Conservation (phyloP, 2,329 filamentous ascomycete species). For the Aspergillus sp. region DNA sequence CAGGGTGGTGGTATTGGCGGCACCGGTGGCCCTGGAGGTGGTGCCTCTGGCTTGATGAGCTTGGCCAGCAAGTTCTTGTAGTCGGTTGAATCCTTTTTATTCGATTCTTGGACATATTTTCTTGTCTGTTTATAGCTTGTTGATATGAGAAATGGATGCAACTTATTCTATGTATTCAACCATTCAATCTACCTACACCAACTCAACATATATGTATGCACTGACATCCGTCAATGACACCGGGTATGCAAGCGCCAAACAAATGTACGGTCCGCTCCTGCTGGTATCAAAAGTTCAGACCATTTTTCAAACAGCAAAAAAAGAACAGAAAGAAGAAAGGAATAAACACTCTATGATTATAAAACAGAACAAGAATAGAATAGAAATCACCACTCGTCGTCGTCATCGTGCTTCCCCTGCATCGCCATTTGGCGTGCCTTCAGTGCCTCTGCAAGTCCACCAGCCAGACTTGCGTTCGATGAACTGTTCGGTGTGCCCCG, state of each 20-base stretch:
- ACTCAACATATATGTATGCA: too few relatives aligned
- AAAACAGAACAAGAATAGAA: slow-evolving; percentile 8
- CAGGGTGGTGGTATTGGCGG: slow-evolving; percentile 51
- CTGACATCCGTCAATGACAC: too few relatives aligned
- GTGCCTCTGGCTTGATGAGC: slow-evolving; percentile 45
- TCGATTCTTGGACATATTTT: too few relatives aligned
- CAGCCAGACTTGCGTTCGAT: slow-evolving; percentile 59
- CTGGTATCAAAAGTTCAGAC: neutral
- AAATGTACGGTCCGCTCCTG: too few relatives aligned
- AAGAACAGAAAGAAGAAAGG: slow-evolving; percentile 5
- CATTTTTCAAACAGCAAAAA: slow-evolving; percentile 1
- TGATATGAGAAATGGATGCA: too few relatives aligned
- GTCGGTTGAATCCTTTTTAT: neutral
- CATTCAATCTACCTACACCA: too few relatives aligned
- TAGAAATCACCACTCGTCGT: slow-evolving; percentile 61
- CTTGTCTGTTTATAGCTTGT: too few relatives aligned
- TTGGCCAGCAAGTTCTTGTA: slow-evolving; percentile 59
- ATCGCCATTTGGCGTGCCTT: slow-evolving; percentile 71
- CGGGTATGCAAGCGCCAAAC: too few relatives aligned
- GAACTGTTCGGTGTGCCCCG: slow-evolving; percentile 62
- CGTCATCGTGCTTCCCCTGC: slow-evolving; percentile 63
- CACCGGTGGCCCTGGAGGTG: slow-evolving; percentile 37
- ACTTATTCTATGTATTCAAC: too few relatives aligned
- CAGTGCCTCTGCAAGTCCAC: slow-evolving; percentile 74
- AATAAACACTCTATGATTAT: slow-evolving; percentile 10